Conservation (phyloP, 306 rosid species). For the Acmispon strigosus region DNA sequence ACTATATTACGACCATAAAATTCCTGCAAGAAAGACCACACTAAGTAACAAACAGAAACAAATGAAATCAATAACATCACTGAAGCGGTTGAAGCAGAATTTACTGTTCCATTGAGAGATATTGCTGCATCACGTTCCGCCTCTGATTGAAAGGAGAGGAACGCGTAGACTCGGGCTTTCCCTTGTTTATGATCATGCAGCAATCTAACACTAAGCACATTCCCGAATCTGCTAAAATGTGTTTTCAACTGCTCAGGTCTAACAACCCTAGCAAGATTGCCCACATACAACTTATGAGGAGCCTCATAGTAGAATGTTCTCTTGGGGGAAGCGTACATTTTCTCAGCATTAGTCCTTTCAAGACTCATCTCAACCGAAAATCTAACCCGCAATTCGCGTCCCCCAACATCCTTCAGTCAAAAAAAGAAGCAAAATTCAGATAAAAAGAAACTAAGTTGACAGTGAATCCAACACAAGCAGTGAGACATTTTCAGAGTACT, state of each 20-base stretch:
- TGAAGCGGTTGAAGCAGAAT: background rate
- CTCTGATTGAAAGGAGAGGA: slow-evolving; percentile 44
- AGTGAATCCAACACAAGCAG: background rate
- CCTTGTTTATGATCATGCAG: slow-evolving; percentile 43
- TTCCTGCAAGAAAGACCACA: slow-evolving; percentile 34
- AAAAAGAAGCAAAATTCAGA: background rate
- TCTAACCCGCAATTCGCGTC: slow-evolving; percentile 49
- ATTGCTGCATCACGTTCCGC: slow-evolving; percentile 45
- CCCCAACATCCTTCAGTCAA: slow-evolving; percentile 39
- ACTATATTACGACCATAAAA: slow-evolving; percentile 34
- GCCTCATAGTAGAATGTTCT: slow-evolving; percentile 41
- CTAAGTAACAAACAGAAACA: background rate
- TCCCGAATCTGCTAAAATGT: slow-evolving; percentile 45
- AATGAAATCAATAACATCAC: background rate
- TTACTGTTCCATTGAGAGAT: slow-evolving; percentile 47
- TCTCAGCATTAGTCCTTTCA: slow-evolving; percentile 20
- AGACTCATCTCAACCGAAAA: slow-evolving; percentile 25
- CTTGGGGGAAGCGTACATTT: slow-evolving; percentile 32
- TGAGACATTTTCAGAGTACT: slow-evolving; percentile 26
- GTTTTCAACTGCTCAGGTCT: slow-evolving; percentile 36
- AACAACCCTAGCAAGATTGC: slow-evolving; percentile 46
- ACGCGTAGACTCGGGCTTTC: slow-evolving; percentile 41
- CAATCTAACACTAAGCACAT: slow-evolving; percentile 41
- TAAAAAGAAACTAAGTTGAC: background rate
- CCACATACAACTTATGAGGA: slow-evolving; percentile 49